Evolutionary conservation across 805 yeast genomes (phyloP), one percentile per base, ranked within the genome.

Genomic region (Candida morakotiae): DNA sequence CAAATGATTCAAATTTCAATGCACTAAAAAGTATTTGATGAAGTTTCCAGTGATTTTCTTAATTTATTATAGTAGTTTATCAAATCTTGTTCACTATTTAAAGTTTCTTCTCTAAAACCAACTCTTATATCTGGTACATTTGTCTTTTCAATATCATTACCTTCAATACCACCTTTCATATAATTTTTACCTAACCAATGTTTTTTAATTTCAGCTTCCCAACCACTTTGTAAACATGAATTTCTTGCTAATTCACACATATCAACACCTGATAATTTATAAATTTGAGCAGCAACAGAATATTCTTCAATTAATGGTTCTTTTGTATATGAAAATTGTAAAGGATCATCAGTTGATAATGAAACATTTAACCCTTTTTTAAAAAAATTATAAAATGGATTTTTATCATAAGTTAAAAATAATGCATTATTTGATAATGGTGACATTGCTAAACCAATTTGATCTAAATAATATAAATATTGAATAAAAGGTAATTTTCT

Each of bases 281-380:
- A 93, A 48, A 93, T 93, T 62, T 93, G 98, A 0, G 97, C 98
- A 5, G 98, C 98, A 21, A 93, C 98, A 2, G 96, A 87, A 58
- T 89, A 93, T 61, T 93, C 98, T 60, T 93, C 98, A 49, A 93
- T 93, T 53, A 93, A 72, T 11, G 99, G 98, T 56, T 93, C 99
- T 53, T 94, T 80, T 22, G 99, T 93, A 64, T 88, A 93, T 0
- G 97, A 85, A 57, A 93, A 93, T 64, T 94, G 99, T 35, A 93
- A 71, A 5, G 99, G 99, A 67, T 93, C 99, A 62, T 93, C 99
- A 0, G 98, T 88, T 0, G 97, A 89, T 38, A 93, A 67, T 0
- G 97, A 87, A 27, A 93, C 96, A 53, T 91, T 91, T 57, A 93
- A 69, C 2, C 99, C 99, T 55, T 93, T 80, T 54, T 83, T 84